Percentiles rank a stretch among this genome's conserved stretches.
Evolutionary conservation across 805 yeast genomes (phyloP).

Genomic region (Komagataella phaffii): DNA sequence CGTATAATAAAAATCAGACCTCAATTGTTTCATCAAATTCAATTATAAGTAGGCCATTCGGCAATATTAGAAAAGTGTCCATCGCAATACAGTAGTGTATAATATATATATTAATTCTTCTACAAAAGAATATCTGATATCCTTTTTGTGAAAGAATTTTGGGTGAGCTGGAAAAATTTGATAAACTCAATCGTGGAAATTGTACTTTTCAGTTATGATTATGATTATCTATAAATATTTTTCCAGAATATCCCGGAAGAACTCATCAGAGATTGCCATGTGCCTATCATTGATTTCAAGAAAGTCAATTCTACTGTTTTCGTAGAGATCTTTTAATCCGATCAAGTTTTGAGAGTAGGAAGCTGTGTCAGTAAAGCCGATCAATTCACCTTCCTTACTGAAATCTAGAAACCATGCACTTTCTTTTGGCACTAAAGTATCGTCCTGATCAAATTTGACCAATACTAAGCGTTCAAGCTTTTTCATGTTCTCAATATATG

Average conservation of each 20-base stretch:
- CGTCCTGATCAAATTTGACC: slow-evolving; percentile 46
- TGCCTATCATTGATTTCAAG: slow-evolving; percentile 42
- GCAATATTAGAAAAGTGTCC: no score
- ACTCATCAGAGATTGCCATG: slow-evolving; percentile 45
- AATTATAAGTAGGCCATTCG: no score
- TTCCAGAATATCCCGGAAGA: neutral
- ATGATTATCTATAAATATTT: neutral
- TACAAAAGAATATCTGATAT: no score
- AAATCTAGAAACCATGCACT: slow-evolving; percentile 54
- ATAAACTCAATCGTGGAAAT: neutral
- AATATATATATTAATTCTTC: no score
- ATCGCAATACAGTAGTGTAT: no score
- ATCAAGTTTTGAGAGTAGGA: slow-evolving; percentile 41
- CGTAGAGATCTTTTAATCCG: slow-evolving; percentile 40
- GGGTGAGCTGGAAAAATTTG: no score
- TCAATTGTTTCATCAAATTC: no score
- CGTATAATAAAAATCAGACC: neutral
- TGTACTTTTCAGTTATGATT: neutral
- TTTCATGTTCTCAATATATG: slow-evolving; percentile 29
- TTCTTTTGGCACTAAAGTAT: slow-evolving; percentile 61
- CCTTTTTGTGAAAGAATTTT: no score
- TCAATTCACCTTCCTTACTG: slow-evolving; percentile 27
- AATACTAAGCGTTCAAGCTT: slow-evolving; percentile 40
- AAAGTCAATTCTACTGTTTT: slow-evolving; percentile 30
- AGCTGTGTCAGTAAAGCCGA: slow-evolving; percentile 34